phyloP scores from a whole-genome alignment of 345 rosid genomes.

The Boechera retrofracta region DNA sequence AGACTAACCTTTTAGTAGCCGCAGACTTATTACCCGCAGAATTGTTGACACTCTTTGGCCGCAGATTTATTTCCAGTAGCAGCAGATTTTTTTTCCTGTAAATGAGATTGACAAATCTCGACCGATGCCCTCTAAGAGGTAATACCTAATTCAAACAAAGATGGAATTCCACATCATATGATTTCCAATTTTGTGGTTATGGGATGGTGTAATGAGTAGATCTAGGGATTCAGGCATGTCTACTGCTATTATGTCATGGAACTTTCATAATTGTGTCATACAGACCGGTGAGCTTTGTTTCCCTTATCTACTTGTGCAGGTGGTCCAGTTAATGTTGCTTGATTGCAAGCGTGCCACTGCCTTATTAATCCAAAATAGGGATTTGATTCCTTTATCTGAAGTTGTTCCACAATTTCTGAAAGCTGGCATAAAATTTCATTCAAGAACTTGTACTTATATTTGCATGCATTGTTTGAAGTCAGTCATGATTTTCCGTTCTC shows the following conservation, averaged over 20 bases:
- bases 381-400: constrained; percentile 79
- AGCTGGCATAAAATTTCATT: constrained; percentile 70
- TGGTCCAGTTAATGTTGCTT: constrained; percentile 85
- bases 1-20: too few species aligned
- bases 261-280: constrained; percentile 6
- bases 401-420: constrained; percentile 73
- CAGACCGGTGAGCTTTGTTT: constrained; percentile 17
- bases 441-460: constrained; percentile 84
- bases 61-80: too few species aligned
- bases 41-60: too few species aligned
- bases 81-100: too few species aligned
- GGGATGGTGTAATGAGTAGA: constrained; percentile 4
- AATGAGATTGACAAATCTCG: too few species aligned
- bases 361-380: constrained; percentile 81
- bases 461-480: constrained; percentile 83
- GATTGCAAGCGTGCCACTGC: constrained; percentile 86
- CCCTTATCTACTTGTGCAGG: constrained; percentile 57
- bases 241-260: constrained; percentile 16
- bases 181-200: constrained; percentile 4
- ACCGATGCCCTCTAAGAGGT: too few species aligned
- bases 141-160: not conserved
- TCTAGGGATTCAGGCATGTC: constrained; percentile 18
- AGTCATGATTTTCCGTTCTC: constrained; percentile 50
- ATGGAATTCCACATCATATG: constrained; percentile 3
- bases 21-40: too few species aligned